phyloP scores from a whole-genome alignment of 2,329 filamentous ascomycete species.

The Biscogniauxia marginata region DNA sequence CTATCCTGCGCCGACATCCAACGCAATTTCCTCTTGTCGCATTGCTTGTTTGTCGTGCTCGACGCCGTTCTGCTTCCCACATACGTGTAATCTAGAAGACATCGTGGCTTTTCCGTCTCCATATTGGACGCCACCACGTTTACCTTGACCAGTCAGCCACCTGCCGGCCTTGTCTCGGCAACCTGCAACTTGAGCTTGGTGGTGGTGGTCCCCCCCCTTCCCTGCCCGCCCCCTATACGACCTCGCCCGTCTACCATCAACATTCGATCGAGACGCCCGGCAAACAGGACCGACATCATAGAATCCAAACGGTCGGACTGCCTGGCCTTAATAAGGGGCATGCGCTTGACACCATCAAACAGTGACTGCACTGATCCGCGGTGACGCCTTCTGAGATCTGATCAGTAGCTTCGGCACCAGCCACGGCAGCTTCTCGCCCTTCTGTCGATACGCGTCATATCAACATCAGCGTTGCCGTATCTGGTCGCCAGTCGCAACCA shows the following conservation, averaged over 20 bases:
- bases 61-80: not conserved
- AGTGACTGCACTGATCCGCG: conserved; percentile 23
- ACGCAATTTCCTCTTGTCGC: not conserved
- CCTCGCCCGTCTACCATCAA: not conserved
- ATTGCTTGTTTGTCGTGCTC: not conserved
- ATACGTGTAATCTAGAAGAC: not conserved
- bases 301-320: not conserved
- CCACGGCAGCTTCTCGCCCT: conserved; percentile 27
- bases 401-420: conserved; percentile 13
- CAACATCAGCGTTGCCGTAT: conserved; percentile 1
- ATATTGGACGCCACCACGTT: not conserved
- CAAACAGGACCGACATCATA: not conserved
- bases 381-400: conserved; percentile 24
- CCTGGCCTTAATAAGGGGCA: conserved; percentile 11
- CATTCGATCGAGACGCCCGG: not conserved
- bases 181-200: no score
- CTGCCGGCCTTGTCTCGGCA: not conserved
- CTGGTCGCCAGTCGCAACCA: conserved; percentile 38
- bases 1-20: not conserved
- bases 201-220: no score
- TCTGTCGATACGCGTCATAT: conserved; percentile 9
- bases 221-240: not conserved
- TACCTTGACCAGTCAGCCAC: not conserved
- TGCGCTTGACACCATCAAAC: conserved; percentile 22
- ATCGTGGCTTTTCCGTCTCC: not conserved